Evolutionary conservation across 139 green algal species (phyloP).

Genomic region (Chlamydomonas sp.): DNA sequence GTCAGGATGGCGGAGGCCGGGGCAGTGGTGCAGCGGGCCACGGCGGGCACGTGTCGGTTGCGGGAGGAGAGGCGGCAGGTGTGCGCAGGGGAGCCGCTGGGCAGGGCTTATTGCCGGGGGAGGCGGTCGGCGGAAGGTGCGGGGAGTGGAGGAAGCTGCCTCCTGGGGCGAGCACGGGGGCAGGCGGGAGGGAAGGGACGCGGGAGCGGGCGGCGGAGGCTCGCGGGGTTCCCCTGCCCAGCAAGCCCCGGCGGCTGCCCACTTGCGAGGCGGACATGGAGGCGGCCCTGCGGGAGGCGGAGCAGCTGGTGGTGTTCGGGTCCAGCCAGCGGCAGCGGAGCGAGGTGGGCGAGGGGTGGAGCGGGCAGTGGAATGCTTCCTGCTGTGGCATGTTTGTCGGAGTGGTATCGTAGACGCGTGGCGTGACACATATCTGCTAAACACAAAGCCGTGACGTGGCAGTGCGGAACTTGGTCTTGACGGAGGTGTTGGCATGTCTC

Average conservation of each 20-base stretch:
- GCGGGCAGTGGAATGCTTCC: neutral
- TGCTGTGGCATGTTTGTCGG: neutral
- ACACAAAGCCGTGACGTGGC: neutral
- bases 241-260: conserved; percentile 4
- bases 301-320: conserved; percentile 27
- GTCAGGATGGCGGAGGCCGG: too few relatives aligned
- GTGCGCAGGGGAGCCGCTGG: neutral
- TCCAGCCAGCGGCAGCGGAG: conserved; percentile 7
- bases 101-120: neutral
- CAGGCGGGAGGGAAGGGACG: neutral
- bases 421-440: neutral
- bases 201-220: neutral
- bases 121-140: neutral
- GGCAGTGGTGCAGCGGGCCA: too few relatives aligned
- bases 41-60: neutral
- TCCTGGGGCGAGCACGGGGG: neutral
- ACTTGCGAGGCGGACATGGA: neutral
- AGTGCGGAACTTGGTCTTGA: too few relatives aligned
- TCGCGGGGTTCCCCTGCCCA: conserved; percentile 13
- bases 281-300: neutral
- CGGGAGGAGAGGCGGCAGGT: neutral
- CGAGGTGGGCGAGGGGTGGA: neutral
- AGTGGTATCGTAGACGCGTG: neutral
- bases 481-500: too few relatives aligned
- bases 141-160: neutral